A percentile compares a stretch with the other conserved stretches of the same genome.
Conservation (phyloP, 179 eudicot genomes). For the Pouteria campechiana region DNA sequence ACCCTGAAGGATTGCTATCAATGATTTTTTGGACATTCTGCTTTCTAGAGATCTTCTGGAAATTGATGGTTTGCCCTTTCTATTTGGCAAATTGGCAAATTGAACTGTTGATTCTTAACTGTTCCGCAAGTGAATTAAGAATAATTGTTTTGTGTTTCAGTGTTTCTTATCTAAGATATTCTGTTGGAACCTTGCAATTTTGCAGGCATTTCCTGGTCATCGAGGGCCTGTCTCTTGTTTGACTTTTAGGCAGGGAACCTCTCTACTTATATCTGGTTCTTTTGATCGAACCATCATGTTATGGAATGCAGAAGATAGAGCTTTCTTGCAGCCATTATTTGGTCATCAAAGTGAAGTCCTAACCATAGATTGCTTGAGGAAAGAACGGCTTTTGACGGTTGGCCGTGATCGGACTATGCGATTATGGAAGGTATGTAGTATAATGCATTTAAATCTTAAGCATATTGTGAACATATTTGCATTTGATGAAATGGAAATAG, state of each 20-base stretch:
- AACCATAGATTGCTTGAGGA: constrained; percentile 69
- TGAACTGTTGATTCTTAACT: too few relatives aligned
- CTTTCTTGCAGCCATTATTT: constrained; percentile 56
- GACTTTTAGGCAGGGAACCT: constrained; percentile 75
- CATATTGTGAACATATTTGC: too few relatives aligned
- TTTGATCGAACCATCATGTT: constrained; percentile 72
- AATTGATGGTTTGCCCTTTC: too few relatives aligned
- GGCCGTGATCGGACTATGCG: constrained; percentile 91
- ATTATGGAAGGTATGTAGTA: constrained; percentile 66
- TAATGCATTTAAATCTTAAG: too few relatives aligned
- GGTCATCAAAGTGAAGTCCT: constrained; percentile 93
- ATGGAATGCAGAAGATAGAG: constrained; percentile 87
- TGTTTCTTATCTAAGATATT: too few relatives aligned
- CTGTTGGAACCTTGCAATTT: not conserved
- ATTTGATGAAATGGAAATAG: too few relatives aligned
- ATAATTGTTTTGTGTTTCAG: too few relatives aligned
- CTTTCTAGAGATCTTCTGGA: too few relatives aligned
- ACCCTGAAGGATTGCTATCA: too few relatives aligned
- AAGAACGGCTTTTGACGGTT: constrained; percentile 75
- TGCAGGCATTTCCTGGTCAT: constrained; percentile 91
- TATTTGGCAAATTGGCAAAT: too few relatives aligned
- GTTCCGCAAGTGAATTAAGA: too few relatives aligned
- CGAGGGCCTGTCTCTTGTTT: constrained; percentile 81
- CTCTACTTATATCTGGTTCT: constrained; percentile 84
- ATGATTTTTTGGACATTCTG: too few relatives aligned